Conservation (phyloP, 2,329 filamentous ascomycete genomes). For the Colletotrichum navitas region DNA sequence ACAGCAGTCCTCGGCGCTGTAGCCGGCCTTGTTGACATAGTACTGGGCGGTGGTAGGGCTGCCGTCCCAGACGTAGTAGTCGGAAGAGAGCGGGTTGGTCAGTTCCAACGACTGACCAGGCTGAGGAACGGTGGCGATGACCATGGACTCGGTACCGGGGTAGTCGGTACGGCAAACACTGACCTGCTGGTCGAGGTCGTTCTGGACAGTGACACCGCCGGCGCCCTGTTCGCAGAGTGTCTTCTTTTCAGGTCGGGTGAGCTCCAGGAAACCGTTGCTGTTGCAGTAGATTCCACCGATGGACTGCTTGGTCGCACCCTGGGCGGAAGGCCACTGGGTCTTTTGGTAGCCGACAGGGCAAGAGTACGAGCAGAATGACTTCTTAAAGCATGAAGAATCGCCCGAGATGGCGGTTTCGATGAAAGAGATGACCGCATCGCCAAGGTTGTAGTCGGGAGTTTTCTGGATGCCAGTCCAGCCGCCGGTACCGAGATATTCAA, state of each 20-base stretch:
- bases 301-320: slow-evolving; percentile 85
- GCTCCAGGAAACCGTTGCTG: slow-evolving; percentile 76
- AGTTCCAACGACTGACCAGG: slow-evolving; percentile 72
- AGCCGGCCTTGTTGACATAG: slow-evolving; percentile 91
- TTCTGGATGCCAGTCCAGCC: slow-evolving; percentile 88
- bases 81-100: slow-evolving; percentile 78
- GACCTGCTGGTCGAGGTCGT: slow-evolving; percentile 75
- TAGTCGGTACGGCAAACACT: slow-evolving; percentile 96
- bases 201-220: slow-evolving; percentile 79
- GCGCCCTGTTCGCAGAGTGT: slow-evolving; percentile 82
- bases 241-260: slow-evolving; percentile 76
- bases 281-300: slow-evolving; percentile 91
- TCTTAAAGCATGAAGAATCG: slow-evolving; percentile 66
- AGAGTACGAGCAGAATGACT: slow-evolving; percentile 89
- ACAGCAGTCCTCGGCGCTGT: slow-evolving; percentile 76
- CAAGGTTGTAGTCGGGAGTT: slow-evolving; percentile 63
- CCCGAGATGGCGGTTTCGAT: slow-evolving; percentile 75
- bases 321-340: slow-evolving; percentile 84
- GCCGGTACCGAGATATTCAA: slow-evolving; percentile 76
- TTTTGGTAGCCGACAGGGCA: slow-evolving; percentile 95
- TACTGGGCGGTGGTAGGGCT: slow-evolving; percentile 89
- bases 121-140: slow-evolving; percentile 76
- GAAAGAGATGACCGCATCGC: slow-evolving; percentile 68
- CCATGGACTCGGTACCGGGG: slow-evolving; percentile 91
- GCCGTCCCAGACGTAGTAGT: slow-evolving; percentile 84